Evolutionary conservation across 2,329 filamentous ascomycete species (phyloP).

Genomic region (Chaetomium olivaceum): DNA sequence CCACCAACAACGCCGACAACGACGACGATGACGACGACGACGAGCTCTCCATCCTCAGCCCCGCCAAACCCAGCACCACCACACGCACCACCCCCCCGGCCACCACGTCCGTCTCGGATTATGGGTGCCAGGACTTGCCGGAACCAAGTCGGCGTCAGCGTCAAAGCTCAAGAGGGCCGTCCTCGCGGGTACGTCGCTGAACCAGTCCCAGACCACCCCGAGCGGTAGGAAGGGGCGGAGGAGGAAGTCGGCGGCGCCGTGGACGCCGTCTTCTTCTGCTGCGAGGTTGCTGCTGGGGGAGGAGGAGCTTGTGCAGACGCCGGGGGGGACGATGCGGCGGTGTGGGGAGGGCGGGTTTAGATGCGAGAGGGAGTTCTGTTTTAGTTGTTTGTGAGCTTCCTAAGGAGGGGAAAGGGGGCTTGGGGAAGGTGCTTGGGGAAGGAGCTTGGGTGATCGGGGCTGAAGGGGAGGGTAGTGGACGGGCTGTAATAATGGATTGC

Average conservation of each 20-base stretch:
- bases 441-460: neutral
- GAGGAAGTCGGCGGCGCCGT: neutral
- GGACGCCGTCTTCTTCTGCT: slow-evolving; percentile 8
- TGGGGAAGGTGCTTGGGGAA: neutral
- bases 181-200: neutral
- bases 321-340: slow-evolving; percentile 50
- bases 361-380: slow-evolving; percentile 61
- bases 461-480: neutral
- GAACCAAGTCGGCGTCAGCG: neutral
- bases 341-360: slow-evolving; percentile 59
- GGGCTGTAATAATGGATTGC: neutral
- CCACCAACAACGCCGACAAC: slow-evolving; percentile 40
- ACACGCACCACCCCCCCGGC: slow-evolving; percentile 13
- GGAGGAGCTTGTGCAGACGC: slow-evolving; percentile 44
- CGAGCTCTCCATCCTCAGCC: slow-evolving; percentile 40
- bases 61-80: slow-evolving; percentile 24
- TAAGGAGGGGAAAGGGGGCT: neutral
- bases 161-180: neutral
- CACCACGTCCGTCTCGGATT: slow-evolving; percentile 13
- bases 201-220: neutral
- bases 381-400: slow-evolving; percentile 49
- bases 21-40: slow-evolving; percentile 43
- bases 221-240: neutral
- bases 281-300: neutral
- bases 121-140: neutral